Evolutionary conservation across 495 filamentous ascomycete species (phyloP).

Genomic region (Annulohypoxylon bovei): DNA sequence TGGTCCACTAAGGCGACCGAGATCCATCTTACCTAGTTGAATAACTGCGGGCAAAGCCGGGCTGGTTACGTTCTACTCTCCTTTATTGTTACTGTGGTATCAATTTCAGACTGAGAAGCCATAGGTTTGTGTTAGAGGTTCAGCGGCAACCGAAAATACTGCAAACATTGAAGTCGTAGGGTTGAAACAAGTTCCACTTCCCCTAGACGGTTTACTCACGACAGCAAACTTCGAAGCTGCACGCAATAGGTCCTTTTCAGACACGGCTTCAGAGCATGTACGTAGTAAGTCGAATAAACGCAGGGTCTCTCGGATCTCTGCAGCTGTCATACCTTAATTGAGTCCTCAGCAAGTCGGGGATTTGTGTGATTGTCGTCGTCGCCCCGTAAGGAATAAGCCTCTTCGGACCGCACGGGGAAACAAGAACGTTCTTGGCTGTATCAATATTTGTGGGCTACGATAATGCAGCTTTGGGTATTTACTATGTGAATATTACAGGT

Average conservation of each 20-base stretch:
- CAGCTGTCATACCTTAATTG: slow-evolving; percentile 9
- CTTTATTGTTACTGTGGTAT: background rate
- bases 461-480: slow-evolving; percentile 30
- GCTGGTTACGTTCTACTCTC: background rate
- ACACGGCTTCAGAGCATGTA: slow-evolving; percentile 7
- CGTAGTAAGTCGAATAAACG: background rate
- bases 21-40: slow-evolving; percentile 13
- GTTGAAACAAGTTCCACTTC: slow-evolving; percentile 34
- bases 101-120: background rate
- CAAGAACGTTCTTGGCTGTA: slow-evolving; percentile 33
- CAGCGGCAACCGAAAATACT: slow-evolving; percentile 13
- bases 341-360: slow-evolving; percentile 14
- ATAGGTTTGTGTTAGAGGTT: background rate
- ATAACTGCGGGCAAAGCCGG: background rate
- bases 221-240: background rate
- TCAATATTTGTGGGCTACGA: slow-evolving; percentile 34
- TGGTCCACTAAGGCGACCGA: slow-evolving; percentile 18
- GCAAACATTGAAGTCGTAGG: slow-evolving; percentile 19
- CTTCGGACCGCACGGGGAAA: slow-evolving; percentile 28
- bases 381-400: slow-evolving; percentile 21
- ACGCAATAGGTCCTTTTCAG: background rate
- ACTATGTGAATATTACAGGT: slow-evolving; percentile 7
- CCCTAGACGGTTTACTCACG: background rate
- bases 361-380: slow-evolving; percentile 27
- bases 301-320: background rate